Evolutionary conservation across 176 grass and related monocot genomes (phyloP).

Genomic region (sorghum (Sorghum bicolor)): Sorghum_bicolor_NCBIv3 NC_012875.2:1842001-1842500

Average conservation of each 20-base stretch:
- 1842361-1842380: constrained; percentile 98
- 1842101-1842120: constrained; percentile 15
- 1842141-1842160: background rate
- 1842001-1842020: constrained; percentile 95
- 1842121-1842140: constrained; percentile 19
- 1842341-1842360: constrained; percentile 71
- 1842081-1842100: constrained; percentile 86
- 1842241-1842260: constrained; percentile 88
- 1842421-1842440: constrained; percentile 89
- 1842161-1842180: constrained; percentile 14
- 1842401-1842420: constrained; percentile 85
- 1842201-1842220: constrained; percentile 28
- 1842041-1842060: constrained; percentile 93
- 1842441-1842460: constrained; percentile 87
- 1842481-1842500: background rate
- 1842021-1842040: constrained; percentile 87
- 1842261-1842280: constrained; percentile 94
- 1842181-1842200: constrained; percentile 7
- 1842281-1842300: constrained; percentile 78
- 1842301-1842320: constrained; percentile 87
- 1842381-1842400: constrained; percentile 97
- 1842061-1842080: constrained; percentile 91
- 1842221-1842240: constrained; percentile 71
- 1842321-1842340: constrained; percentile 94
- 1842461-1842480: constrained; percentile 52